Percentiles rank a stretch among this genome's conserved stretches.
Evolutionary conservation across 164 flowering plant genomes (phyloP).

Genomic region (Vitis rupestris): DNA sequence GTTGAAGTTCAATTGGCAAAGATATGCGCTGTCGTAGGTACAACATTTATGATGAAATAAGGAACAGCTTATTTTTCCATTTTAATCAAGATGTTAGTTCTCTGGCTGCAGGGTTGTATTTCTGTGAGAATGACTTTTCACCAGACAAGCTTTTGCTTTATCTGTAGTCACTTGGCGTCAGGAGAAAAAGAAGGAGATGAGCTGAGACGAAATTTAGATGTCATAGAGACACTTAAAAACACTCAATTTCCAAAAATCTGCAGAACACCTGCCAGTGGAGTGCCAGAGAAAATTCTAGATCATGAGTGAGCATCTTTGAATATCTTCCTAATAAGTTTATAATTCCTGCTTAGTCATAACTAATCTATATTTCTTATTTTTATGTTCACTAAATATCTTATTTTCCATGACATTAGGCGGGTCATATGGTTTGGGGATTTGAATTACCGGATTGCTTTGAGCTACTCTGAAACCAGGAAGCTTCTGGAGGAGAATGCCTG

Average conservation of each 20-base stretch:
- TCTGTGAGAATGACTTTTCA: conserved; percentile 71
- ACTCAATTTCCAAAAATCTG: conserved; percentile 70
- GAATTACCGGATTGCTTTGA: conserved; percentile 80
- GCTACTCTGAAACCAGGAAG: conserved; percentile 57
- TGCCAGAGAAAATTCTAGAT: conserved; percentile 70
- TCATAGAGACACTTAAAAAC: conserved; percentile 63
- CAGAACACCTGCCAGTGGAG: conserved; percentile 35
- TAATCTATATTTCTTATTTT: not conserved
- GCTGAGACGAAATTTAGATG: conserved; percentile 70
- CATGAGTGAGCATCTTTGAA: conserved; percentile 62
- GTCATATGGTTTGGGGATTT: conserved; percentile 87
- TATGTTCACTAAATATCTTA: not conserved
- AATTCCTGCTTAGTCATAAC: not conserved
- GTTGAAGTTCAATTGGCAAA: not conserved
- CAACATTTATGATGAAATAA: not conserved
- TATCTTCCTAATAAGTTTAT: not conserved
- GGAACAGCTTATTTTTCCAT: not conserved
- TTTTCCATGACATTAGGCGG: conserved; percentile 39
- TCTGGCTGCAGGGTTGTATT: conserved; percentile 70
- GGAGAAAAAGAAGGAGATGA: conserved; percentile 94
- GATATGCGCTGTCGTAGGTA: not conserved
- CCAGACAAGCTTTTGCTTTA: conserved; percentile 77
- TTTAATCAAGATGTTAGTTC: not conserved
- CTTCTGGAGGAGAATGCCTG: conserved; percentile 60
- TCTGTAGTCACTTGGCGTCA: conserved; percentile 87